Conservation (phyloP, 1,284 basidiomycete species). For the Grifola frondosa region DNA sequence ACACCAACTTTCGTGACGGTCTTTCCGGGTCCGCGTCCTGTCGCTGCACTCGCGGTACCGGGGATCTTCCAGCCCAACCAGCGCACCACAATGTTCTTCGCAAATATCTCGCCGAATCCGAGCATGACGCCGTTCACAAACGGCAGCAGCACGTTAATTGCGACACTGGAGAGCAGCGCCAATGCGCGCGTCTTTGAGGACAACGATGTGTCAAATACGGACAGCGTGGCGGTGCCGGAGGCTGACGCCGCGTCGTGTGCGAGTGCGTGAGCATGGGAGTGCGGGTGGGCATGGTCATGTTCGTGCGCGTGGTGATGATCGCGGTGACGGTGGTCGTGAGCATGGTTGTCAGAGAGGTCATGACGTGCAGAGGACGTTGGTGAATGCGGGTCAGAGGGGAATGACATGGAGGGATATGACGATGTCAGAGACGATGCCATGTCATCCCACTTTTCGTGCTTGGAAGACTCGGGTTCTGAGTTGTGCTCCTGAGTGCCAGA, state of each 20-base stretch:
- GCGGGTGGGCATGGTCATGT: constrained; percentile 20
- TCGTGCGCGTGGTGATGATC: constrained; percentile 29
- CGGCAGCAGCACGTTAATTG: constrained; percentile 90
- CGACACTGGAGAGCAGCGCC: constrained; percentile 79
- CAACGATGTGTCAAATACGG: constrained; percentile 73
- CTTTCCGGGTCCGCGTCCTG: constrained; percentile 19
- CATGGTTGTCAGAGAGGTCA: constrained; percentile 18
- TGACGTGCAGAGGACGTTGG: constrained; percentile 24
- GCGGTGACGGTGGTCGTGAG: constrained; percentile 14
- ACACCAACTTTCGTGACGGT: constrained; percentile 39
- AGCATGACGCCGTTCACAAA: constrained; percentile 99
- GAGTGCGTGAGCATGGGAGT: constrained; percentile 25
- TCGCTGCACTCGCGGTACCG: constrained; percentile 17
- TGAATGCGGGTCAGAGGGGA: constrained; percentile 54
- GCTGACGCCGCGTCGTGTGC: constrained; percentile 14
- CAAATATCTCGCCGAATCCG: constrained; percentile 97
- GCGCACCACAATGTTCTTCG: constrained; percentile 77
- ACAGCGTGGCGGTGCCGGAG: constrained; percentile 61
- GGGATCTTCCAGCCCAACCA: constrained; percentile 54
- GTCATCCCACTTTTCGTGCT: constrained; percentile 64
- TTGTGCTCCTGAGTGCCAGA: constrained; percentile 18
- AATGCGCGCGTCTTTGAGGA: constrained; percentile 63
- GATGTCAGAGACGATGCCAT: constrained; percentile 62
- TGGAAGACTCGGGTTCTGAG: constrained; percentile 38
- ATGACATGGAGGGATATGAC: constrained; percentile 75